A percentile compares a stretch with the other conserved stretches of the same genome.
These are phyloP conservation scores for Cicer arietinum DNA, from an alignment of 306 rosid genomes.

Conservation along the genomic window DNA sequence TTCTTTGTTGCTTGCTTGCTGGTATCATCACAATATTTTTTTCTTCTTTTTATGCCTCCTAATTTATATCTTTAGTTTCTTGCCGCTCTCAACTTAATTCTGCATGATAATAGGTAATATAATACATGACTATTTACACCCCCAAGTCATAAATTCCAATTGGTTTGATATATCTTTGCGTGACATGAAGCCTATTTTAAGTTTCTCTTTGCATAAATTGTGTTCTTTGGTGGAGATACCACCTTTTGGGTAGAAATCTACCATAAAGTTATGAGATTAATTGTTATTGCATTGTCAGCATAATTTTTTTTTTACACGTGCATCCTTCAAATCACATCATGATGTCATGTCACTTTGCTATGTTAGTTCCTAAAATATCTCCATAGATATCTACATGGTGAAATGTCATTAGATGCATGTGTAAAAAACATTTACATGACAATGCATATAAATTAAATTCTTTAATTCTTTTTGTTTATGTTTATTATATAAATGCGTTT, in stretches of 20 bases:
- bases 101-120: not conserved
- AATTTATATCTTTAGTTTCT: slow-evolving; percentile 34
- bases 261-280: slow-evolving; percentile 4
- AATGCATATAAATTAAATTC: not conserved
- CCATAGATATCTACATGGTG: not conserved
- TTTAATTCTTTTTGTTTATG: slow-evolving; percentile 1
- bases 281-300: not conserved
- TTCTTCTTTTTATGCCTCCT: slow-evolving; percentile 22
- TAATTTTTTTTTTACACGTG: not conserved
- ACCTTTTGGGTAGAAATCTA: slow-evolving; percentile 21
- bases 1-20: slow-evolving; percentile 17
- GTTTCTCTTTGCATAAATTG: slow-evolving; percentile 32
- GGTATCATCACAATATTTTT: not conserved
- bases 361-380: slow-evolving; percentile 2
- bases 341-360: not conserved
- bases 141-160: slow-evolving; percentile 14
- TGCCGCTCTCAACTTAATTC: slow-evolving; percentile 13
- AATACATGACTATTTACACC: slow-evolving; percentile 12
- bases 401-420: not conserved
- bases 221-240: slow-evolving; percentile 7
- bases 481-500: not conserved
- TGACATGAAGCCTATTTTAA: slow-evolving; percentile 37
- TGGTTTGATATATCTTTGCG: slow-evolving; percentile 12
- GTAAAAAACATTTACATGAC: not conserved
- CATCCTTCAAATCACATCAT: not conserved